Base-by-base conservation (phyloP, 768 basidiomycete species). In the Panaeolus papilionaceus region DNA sequence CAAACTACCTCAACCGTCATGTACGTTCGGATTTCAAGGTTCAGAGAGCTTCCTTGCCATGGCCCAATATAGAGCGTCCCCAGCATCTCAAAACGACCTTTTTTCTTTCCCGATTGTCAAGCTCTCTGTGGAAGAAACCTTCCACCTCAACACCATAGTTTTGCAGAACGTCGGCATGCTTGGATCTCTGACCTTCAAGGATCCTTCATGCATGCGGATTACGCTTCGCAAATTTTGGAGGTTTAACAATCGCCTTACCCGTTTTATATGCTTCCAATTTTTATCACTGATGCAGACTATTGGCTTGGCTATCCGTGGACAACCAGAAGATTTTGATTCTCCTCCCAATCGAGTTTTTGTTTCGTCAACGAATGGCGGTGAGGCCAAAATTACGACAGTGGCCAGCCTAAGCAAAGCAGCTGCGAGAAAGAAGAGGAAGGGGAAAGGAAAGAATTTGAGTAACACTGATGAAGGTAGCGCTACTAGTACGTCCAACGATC, bases 21-120 rank as follows among this genome's bases (percentile, higher is more conserved):
- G 54, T 37, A 58, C 54, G 0, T 28, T 68, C 68, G 14, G 51
- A 39, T 12, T 40, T 62, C n/a, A 61, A 66, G 54, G 54, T 69
- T 16, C 39, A 71, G 38, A 63, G 69, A 10, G 39, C 65, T 16
- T 58, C 3, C 10, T 28, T 9, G 12, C 4, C 54, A 58, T 33
- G 54, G 28, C 54, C 6, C 28, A 33, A 18, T 77, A 79, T 64
- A 66, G 73, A 37, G 66, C 68, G 12, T 70, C 75, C 2, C 45
- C 67, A 14, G 61, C 63, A 18, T 72, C 76, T 3, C 69, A 73
- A 49, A 58, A 72, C 14, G 79, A 80, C 45, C 18, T 49, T 12
- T 80, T 80, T 64, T 67, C 64, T 0, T 79, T 79, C 66, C 37
- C 62, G 10, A 76, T 79, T 54, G 77, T 72, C 16, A 78, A 75